Evolutionary conservation across 2,329 filamentous ascomycete species (phyloP), one percentile per base, ranked within the genome.

Genomic region (Sordariomycetes sp.): DNA sequence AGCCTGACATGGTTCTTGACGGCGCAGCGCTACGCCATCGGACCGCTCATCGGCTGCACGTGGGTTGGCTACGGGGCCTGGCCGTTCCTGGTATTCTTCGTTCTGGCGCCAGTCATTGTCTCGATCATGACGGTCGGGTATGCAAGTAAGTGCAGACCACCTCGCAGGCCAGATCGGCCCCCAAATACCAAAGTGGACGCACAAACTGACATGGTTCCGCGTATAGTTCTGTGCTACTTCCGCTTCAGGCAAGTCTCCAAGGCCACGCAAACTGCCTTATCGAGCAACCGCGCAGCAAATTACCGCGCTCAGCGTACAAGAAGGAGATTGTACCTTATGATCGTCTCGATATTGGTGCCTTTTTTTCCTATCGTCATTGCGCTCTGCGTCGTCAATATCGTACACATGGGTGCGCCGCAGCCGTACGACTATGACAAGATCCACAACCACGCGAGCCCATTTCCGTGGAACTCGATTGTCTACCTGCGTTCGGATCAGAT

Each of bases 241-340:
- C 63, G 66, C 17, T 76, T 67, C 46, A 61, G 64, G 17, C 43
- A 63, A 20, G 54, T 75, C 3, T 53, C 65, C 4, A 61, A 54
- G 32, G 45, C 50, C 19, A 69, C 63, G 6, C 48, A 51, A 4
- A 49, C 55, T 1, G 58, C 60, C 3, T 46, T 72, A 15, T 47
- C 47, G 17, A 53, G 50, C 35, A 68, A 62, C 50, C 62, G 51
- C 21, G 41, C 54, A 5, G 61, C 61, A 8, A 53, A 51, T 5
- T 42, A 57, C 11, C 61, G 70, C 6, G 63, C 62, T 26, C 59
- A 65, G 29, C 63, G 70, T 3, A 63, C 70, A 8, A 62, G 62
- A 28, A 59, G 64, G 30, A 66, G 70, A 27, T 63, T 78, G 28
- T 77, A 75, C 50, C 55, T 69, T 40, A 71, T 76, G 65, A 61